Evolutionary conservation across 768 basidiomycete species (phyloP).

Genomic region (Tephrocybe sp.): DNA sequence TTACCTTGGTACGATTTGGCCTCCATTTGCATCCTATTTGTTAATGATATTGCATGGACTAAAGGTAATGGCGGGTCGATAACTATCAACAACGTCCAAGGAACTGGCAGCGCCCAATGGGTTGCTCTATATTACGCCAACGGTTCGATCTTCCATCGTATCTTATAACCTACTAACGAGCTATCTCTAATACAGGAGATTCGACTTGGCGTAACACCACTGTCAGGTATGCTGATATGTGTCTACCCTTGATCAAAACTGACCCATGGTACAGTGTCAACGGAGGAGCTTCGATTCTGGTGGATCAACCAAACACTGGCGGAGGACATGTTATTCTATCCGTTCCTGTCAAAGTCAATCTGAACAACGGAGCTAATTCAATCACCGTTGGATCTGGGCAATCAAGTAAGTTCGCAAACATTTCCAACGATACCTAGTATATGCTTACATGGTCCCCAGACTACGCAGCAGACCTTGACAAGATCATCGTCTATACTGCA

Average conservation of each 20-base stretch:
- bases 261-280: slow-evolving; percentile 47
- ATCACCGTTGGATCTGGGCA: slow-evolving; percentile 51
- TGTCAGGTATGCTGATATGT: slow-evolving; percentile 39
- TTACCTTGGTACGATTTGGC: slow-evolving; percentile 44
- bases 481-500: slow-evolving; percentile 58
- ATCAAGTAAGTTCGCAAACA: slow-evolving; percentile 38
- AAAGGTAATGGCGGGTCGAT: slow-evolving; percentile 58
- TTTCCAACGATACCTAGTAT: background rate
- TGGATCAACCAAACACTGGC: slow-evolving; percentile 60
- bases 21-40: background rate
- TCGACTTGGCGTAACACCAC: slow-evolving; percentile 60
- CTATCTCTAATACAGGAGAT: slow-evolving; percentile 35
- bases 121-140: slow-evolving; percentile 63
- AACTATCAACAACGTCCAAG: slow-evolving; percentile 55
- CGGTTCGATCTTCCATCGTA: slow-evolving; percentile 25
- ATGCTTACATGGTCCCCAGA: slow-evolving; percentile 26
- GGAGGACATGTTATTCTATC: slow-evolving; percentile 53
- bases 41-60: background rate
- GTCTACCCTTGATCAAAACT: too few relatives aligned
- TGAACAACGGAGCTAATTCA: slow-evolving; percentile 51
- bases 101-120: slow-evolving; percentile 55
- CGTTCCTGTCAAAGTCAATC: slow-evolving; percentile 52
- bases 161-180: background rate
- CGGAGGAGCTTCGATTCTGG: slow-evolving; percentile 48
- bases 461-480: slow-evolving; percentile 61